These are phyloP conservation scores for Paraphaeosphaeria minitans DNA, from an alignment of 2,329 filamentous ascomycete genomes.

Conservation along the genomic window DNA sequence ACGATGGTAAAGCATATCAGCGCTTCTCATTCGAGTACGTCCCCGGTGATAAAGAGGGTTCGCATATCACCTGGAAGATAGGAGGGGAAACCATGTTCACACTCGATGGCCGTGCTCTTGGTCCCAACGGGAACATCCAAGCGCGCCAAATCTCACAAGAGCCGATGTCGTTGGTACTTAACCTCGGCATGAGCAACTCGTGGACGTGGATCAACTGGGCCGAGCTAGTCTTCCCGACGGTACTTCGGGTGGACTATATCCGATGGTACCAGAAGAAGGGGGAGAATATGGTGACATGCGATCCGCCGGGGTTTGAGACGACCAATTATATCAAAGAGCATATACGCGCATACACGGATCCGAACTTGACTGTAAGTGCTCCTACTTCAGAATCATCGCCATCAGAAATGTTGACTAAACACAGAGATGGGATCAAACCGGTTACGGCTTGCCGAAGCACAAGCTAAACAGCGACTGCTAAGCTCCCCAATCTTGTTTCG, in stretches of 20 bases:
- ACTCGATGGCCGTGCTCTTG: conserved; percentile 58
- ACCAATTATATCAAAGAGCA: conserved; percentile 58
- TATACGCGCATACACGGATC: conserved; percentile 55
- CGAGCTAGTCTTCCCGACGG: conserved; percentile 55
- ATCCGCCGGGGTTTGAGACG: conserved; percentile 59
- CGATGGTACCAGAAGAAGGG: conserved; percentile 60
- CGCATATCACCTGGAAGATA: conserved; percentile 59
- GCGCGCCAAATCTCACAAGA: conserved; percentile 57
- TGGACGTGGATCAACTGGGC: conserved; percentile 57
- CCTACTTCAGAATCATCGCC: neutral
- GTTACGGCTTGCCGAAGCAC: conserved; percentile 50
- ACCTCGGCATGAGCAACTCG: conserved; percentile 57
- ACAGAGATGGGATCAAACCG: conserved; percentile 42
- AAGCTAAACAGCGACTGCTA: conserved; percentile 50
- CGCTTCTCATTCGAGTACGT: conserved; percentile 62
- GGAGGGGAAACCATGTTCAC: conserved; percentile 58
- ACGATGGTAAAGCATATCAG: conserved; percentile 59
- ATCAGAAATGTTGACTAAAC: neutral
- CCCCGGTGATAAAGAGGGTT: conserved; percentile 53
- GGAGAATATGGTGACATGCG: conserved; percentile 57
- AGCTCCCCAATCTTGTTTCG: neutral
- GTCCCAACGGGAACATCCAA: conserved; percentile 59
- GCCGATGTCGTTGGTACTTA: conserved; percentile 60
- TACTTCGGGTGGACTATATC: conserved; percentile 62
- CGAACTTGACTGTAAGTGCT: conserved; percentile 56